A percentile compares a stretch with the other conserved stretches of the same genome.
These are phyloP conservation scores for Colletotrichum gigasporum DNA, from an alignment of 2,329 filamentous ascomycete species.

Conservation along the genomic window DNA sequence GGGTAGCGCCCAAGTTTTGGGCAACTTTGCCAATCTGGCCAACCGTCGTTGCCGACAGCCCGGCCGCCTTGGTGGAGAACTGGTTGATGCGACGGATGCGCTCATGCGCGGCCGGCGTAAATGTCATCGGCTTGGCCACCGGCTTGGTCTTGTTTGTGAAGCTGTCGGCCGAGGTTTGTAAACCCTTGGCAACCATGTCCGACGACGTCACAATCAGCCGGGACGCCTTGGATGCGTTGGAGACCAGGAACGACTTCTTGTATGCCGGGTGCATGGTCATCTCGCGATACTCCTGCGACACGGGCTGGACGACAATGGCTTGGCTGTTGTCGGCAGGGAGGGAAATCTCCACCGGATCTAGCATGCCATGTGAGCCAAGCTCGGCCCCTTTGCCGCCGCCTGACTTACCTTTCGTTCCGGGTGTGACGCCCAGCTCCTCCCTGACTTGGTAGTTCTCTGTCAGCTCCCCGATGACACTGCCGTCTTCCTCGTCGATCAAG, in stretches of 20 bases:
- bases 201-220: slow-evolving; percentile 92
- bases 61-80: slow-evolving; percentile 82
- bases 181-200: slow-evolving; percentile 78
- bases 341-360: slow-evolving; percentile 82
- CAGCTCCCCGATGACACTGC: slow-evolving; percentile 92
- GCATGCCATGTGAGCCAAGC: slow-evolving; percentile 30
- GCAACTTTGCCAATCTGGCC: slow-evolving; percentile 84
- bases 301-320: slow-evolving; percentile 72
- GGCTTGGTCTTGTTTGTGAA: slow-evolving; percentile 87
- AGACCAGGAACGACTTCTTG: slow-evolving; percentile 84
- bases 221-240: slow-evolving; percentile 87
- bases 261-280: slow-evolving; percentile 91
- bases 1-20: slow-evolving; percentile 85
- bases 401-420: slow-evolving; percentile 98
- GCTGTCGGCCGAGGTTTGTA: slow-evolving; percentile 80
- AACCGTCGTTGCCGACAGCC: slow-evolving; percentile 85
- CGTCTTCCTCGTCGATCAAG: slow-evolving; percentile 93
- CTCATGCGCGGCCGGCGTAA: slow-evolving; percentile 84
- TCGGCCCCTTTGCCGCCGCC: slow-evolving; percentile 39
- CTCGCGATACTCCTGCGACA: slow-evolving; percentile 76
- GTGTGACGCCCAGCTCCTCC: slow-evolving; percentile 78
- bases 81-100: slow-evolving; percentile 89
- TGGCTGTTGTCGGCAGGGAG: slow-evolving; percentile 74
- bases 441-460: slow-evolving; percentile 83
- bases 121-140: slow-evolving; percentile 82